Evolutionary conservation across 2,329 filamentous ascomycete genomes (phyloP), one percentile per base, ranked within the genome.

Genomic region (Beauveria caledonica): DNA sequence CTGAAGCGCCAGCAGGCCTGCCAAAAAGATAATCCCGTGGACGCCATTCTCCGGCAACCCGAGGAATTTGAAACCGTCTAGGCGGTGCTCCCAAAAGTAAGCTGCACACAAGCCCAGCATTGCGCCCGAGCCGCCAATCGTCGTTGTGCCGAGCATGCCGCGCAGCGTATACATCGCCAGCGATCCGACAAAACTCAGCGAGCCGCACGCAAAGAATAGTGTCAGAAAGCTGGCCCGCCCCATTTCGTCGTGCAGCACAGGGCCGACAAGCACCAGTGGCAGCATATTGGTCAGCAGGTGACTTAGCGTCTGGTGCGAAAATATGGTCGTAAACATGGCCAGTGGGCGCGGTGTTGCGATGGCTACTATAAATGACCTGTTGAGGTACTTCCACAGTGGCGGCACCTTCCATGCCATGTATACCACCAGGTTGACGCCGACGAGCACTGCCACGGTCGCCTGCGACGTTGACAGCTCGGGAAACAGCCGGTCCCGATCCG

Each of bases 151-250:
- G 53, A 84, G 67, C 66, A 75, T 72, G 15, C 76, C 73, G 54
- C 75, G 69, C 58, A 81, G 69, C 51, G 81, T 79, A 61, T 81
- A 76, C 51, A 72, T 71, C 29, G 74, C 66, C 62, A 91, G 74
- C 49, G 82, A 84, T n/a, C 78, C 74, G 62, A 86, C 79, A 62
- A 83, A 84, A 9, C 82, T 84, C 1, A 84, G 48, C 1, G 78
- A 76, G 57, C 86, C 87, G 7, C 80, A 79, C 8, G 79, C 74
- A 36, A 88, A 64, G 71, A 87, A 90, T 36, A 89, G 73, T n/a
- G 86, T 81, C 21, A 91, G 73, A 72, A 91, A 90, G 60, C 82
- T 79, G 15, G 81, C 86, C 11, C 88, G 80, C 11, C 86, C 88
- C 27, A 90, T 74, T 65, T 90, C 86, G 63, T 90, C 85, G 72